Conservation (phyloP, 345 rosid genomes). For the Citrus mangshanensis region DNA sequence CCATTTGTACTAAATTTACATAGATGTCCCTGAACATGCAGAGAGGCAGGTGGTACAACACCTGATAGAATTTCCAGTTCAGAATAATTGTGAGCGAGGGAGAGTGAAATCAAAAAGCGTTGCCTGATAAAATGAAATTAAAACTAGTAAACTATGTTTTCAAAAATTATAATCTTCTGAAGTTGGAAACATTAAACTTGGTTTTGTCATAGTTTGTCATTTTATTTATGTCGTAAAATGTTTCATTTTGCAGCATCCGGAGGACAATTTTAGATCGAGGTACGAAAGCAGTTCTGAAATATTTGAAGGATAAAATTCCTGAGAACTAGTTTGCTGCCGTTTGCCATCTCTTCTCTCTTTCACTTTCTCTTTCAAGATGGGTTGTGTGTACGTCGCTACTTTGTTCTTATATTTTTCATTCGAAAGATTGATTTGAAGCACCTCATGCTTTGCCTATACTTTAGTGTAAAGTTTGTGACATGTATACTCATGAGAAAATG, state of each 20-base stretch:
- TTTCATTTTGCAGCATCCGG: slow-evolving; percentile 56
- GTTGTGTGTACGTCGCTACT: not conserved
- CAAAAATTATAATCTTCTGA: not conserved
- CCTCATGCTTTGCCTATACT: too few species aligned
- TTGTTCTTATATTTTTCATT: too few species aligned
- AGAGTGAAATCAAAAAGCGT: not conserved
- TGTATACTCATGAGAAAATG: too few species aligned
- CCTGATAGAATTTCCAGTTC: not conserved
- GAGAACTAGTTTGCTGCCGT: slow-evolving; percentile 31
- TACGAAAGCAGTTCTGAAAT: slow-evolving; percentile 74
- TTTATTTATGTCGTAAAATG: not conserved
- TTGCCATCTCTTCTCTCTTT: not conserved
- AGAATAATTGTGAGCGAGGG: not conserved
- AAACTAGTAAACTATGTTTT: not conserved
- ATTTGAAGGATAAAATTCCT: slow-evolving; percentile 80
- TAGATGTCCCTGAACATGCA: not conserved
- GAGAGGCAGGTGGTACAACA: not conserved
- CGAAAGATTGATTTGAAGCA: too few species aligned
- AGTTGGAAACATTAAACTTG: not conserved
- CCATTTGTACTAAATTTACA: not conserved
- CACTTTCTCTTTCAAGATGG: not conserved
- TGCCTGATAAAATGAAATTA: not conserved
- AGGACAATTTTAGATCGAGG: slow-evolving; percentile 83
- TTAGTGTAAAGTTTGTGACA: too few species aligned
- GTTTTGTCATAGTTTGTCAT: not conserved